phyloP scores from a whole-genome alignment of 2,329 filamentous ascomycete genomes.

The Aspergillus hiratsukae region DNA sequence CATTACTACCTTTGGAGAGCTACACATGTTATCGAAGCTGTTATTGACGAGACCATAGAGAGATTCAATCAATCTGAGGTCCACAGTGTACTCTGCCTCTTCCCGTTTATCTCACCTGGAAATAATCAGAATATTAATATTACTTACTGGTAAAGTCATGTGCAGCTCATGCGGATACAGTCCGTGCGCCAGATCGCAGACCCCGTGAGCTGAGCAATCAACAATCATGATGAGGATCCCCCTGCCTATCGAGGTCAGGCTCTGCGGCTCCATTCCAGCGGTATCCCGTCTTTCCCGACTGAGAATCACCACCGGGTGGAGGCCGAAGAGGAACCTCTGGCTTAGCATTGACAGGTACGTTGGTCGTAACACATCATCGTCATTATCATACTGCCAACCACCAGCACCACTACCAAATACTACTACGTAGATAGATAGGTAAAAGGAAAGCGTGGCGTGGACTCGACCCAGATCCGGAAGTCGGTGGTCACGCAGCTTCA shows the following conservation, averaged over 20 bases:
- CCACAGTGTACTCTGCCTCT: no score
- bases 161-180: constrained; percentile 19
- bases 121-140: constrained; percentile 1
- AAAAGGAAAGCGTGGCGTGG: constrained; percentile 16
- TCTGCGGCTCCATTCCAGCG: constrained; percentile 20
- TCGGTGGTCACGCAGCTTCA: constrained; percentile 16
- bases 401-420: neutral
- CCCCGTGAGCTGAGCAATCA: neutral
- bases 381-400: neutral
- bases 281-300: constrained; percentile 14
- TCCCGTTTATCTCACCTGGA: neutral
- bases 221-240: constrained; percentile 3
- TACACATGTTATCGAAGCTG: neutral
- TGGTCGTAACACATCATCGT: neutral
- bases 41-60: neutral
- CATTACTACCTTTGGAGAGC: no score
- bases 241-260: constrained; percentile 9
- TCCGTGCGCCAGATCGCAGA: constrained; percentile 15
- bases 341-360: neutral
- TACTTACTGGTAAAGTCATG: constrained; percentile 4
- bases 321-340: constrained; percentile 5
- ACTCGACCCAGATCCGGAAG: constrained; percentile 13
- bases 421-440: constrained; percentile 1
- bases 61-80: no score
- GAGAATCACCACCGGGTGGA: constrained; percentile 3